Evolutionary conservation across 345 rosid species (phyloP).

Genomic region (Turritis glabra): DNA sequence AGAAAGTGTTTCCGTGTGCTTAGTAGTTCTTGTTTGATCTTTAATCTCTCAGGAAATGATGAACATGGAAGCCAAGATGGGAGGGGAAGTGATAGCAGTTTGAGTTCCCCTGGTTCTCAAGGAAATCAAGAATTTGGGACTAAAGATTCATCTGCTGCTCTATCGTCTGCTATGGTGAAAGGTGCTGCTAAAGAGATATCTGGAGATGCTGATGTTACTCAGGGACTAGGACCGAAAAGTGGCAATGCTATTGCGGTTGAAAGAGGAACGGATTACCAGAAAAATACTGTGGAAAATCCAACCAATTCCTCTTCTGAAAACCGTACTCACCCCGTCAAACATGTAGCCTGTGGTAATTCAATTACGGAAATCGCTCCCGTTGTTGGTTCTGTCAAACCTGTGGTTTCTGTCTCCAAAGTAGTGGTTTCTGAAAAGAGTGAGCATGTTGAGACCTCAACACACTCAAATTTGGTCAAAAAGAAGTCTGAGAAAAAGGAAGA

Average conservation of each 20-base stretch:
- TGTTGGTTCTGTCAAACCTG: constrained; percentile 36
- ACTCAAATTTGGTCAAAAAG: constrained; percentile 12
- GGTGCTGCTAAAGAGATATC: constrained; percentile 34
- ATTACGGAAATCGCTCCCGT: constrained; percentile 27
- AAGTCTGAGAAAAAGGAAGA: constrained; percentile 11
- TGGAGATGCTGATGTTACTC: constrained; percentile 35
- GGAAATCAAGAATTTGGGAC: constrained; percentile 48
- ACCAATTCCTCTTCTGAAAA: constrained; percentile 34
- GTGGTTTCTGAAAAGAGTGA: constrained; percentile 33
- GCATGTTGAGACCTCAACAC: constrained; percentile 41
- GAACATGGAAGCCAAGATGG: constrained; percentile 66
- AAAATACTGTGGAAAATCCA: constrained; percentile 23
- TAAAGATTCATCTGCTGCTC: constrained; percentile 36
- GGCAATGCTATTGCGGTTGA: constrained; percentile 39
- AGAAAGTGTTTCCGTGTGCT: neutral
- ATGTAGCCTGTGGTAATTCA: constrained; percentile 32
- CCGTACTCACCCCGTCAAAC: constrained; percentile 29
- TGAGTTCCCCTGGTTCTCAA: constrained; percentile 59
- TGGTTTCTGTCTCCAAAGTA: constrained; percentile 39
- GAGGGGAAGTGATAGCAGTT: constrained; percentile 66
- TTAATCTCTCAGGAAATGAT: constrained; percentile 55
- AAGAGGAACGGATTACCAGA: constrained; percentile 28
- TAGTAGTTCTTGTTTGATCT: neutral
- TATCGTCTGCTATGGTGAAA: constrained; percentile 37
- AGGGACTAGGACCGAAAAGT: constrained; percentile 33